Evolutionary conservation across 306 rosid genomes (phyloP), one percentile per base, ranked within the genome.

Genomic region (Elaeagnus macrophylla): DNA sequence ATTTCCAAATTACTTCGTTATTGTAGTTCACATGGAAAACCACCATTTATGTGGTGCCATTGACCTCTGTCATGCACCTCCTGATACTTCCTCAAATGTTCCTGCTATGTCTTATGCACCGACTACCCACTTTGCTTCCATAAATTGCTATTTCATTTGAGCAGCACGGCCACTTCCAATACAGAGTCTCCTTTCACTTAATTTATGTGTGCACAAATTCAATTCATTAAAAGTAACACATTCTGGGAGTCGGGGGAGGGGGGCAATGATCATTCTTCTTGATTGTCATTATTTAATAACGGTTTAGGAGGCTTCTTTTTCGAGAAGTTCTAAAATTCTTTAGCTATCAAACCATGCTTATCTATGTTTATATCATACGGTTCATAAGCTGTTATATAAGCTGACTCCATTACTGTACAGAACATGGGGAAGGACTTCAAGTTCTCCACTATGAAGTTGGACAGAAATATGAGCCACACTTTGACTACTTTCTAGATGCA

Each of bases 361-460:
- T 67, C 19, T 63, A 12, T 59, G 57, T 51, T 57, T 39, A 42
- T 64, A 53, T 50, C 20, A 1, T 49, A 53, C 50, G 12, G 57
- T 57, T 80, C 50, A 11, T 7, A 15, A 73, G 57, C 67, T 73
- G 48, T 57, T 69, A 69, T 15, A 53, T 49, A 66, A 59, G 48
- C 46, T 37, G 46, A 57, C 55, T 37, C 59, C 67, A 20, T 60
- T 65, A 59, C 67, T 51, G 5, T 70, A 51, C 87, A 93, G 99
- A 93, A 56, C 87, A 93, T 1, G 99, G 99, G 55, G 99, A 93
- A 80, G 99, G 99, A 62, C 86, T 93, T 84, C 99, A 93, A 74
- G 60, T 88, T 75, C 95, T 93, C 60, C 99, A 93, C 81, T 93
- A 93, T 51, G 96, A 93, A 74, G 96, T 79, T 61, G 99, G 99